phyloP scores from a whole-genome alignment of 176 grass and related monocot genomes.

The Olyra latifolia region DNA sequence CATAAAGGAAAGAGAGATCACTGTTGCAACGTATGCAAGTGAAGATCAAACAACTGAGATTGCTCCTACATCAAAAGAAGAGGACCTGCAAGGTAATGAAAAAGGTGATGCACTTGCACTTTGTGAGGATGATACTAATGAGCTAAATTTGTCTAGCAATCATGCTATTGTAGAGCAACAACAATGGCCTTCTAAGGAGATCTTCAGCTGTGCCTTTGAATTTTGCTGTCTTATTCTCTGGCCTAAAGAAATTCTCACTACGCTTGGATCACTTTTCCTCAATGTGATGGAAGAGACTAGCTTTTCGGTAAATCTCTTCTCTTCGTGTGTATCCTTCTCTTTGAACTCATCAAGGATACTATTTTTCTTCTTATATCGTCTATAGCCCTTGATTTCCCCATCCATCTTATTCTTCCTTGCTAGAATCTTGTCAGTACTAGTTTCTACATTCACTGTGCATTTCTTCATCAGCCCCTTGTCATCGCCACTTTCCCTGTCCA shows the following conservation, averaged over 20 bases:
- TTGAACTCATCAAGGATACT: too few species aligned
- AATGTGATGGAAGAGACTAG: conserved; percentile 42
- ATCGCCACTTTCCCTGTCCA: neutral
- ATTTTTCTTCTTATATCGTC: conserved; percentile 32
- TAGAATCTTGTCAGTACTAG: conserved; percentile 22
- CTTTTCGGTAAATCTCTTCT: conserved; percentile 41
- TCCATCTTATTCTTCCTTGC: conserved; percentile 9
- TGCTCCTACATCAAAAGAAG: too few species aligned
- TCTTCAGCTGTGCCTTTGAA: conserved; percentile 41
- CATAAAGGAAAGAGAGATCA: too few species aligned
- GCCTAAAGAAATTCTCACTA: conserved; percentile 48
- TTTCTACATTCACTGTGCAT: conserved; percentile 21
- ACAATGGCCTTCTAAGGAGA: conserved; percentile 8
- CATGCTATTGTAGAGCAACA: too few species aligned
- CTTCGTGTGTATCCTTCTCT: too few species aligned
- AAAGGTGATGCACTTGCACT: too few species aligned
- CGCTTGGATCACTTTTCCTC: conserved; percentile 53
- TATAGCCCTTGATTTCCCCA: conserved; percentile 15
- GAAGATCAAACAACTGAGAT: too few species aligned
- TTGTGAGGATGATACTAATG: too few species aligned
- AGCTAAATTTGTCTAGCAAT: too few species aligned
- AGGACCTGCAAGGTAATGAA: too few species aligned
- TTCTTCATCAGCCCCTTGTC: conserved; percentile 20
- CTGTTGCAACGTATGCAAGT: too few species aligned
- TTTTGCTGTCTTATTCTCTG: conserved; percentile 35